Evolutionary conservation across 2,329 filamentous ascomycete species (phyloP), one percentile per base, ranked within the genome.

Genomic region (Alternaria postmessia): DNA sequence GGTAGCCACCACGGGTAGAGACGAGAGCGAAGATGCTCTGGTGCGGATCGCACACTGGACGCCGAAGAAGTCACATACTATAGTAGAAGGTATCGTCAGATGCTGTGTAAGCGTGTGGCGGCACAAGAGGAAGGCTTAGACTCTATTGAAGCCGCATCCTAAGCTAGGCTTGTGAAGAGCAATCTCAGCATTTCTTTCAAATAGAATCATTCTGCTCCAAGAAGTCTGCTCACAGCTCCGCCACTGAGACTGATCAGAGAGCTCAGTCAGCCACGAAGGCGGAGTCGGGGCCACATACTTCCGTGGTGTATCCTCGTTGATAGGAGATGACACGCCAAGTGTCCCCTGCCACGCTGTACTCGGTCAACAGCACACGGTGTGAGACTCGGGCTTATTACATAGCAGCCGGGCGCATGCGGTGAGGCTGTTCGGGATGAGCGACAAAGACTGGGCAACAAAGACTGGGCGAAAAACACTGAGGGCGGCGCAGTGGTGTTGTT

Each of bases 301-400:
- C 32, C 46, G 46, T 49, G 46, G 46, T 49, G 46, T 49, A 49
- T 49, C 46, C 30, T 49, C 46, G 46, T 26, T 14, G 46, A 49
- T 3, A 49, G 20, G 7, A 38, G 14, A 26, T 49, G 46, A 32
- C 32, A 20, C 20, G 46, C 46, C 46, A n/a, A 49, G 46, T n/a
- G 20, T n/a, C 32, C 30, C 46, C 24, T 49, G 46, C 46, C 32
- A 49, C 46, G 46, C 46, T 38, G 46, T 49, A 38, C 46, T n/a
- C 16, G 5, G 32, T 38, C 46, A 26, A 49, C 32, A 36, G 46
- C n/a, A 20, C 36, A 20, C 36, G n/a, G 36, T 8, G n/a, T 49
- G 36, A 49, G 46, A 49, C 46, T 49, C 46, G 46, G 46, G 46
- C 46, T 38, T 38, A 49, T 24, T 24, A 16, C 46, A 34, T n/a